Percentiles rank a stretch among this genome's conserved stretches.
Conservation (phyloP, 768 basidiomycete species). For the Terana coerulea region DNA sequence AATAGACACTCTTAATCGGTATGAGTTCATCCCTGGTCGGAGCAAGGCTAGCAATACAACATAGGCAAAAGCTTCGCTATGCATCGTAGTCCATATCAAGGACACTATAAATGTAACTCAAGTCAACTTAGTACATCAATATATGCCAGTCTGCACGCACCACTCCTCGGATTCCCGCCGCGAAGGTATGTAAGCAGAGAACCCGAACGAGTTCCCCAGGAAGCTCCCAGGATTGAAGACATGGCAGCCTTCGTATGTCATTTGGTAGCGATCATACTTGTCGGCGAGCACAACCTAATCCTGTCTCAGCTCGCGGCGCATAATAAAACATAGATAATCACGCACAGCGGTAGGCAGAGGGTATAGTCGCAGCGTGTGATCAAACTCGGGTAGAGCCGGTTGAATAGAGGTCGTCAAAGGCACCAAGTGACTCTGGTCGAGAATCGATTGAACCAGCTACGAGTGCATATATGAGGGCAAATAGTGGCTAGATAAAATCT, state of each 20-base stretch:
- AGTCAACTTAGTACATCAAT: not conserved
- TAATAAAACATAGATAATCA: conserved; percentile 1
- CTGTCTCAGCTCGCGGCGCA: conserved; percentile 11
- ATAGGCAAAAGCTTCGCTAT: not conserved
- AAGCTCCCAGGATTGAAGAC: conserved; percentile 98
- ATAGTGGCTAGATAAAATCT: not conserved
- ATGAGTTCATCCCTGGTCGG: no score
- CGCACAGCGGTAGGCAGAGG: conserved; percentile 90
- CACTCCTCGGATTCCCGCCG: conserved; percentile 84
- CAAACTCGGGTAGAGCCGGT: conserved; percentile 84
- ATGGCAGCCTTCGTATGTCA: conserved; percentile 97
- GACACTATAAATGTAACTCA: not conserved
- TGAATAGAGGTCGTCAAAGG: conserved; percentile 83
- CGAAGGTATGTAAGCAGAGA: conserved; percentile 89
- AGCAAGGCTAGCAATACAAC: not conserved
- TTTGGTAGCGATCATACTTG: conserved; percentile 92
- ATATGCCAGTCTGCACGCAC: conserved; percentile 32
- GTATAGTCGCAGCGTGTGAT: conserved; percentile 89
- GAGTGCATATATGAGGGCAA: not conserved
- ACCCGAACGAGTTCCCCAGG: conserved; percentile 74
- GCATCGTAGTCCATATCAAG: conserved; percentile 5
- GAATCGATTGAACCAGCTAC: conserved; percentile 94
- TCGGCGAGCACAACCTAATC: conserved; percentile 87
- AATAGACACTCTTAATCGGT: no score
- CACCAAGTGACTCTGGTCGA: conserved; percentile 93